Evolutionary conservation across 805 yeast species (phyloP).

Genomic region (Wickerhamomyces subpelliculosus): DNA sequence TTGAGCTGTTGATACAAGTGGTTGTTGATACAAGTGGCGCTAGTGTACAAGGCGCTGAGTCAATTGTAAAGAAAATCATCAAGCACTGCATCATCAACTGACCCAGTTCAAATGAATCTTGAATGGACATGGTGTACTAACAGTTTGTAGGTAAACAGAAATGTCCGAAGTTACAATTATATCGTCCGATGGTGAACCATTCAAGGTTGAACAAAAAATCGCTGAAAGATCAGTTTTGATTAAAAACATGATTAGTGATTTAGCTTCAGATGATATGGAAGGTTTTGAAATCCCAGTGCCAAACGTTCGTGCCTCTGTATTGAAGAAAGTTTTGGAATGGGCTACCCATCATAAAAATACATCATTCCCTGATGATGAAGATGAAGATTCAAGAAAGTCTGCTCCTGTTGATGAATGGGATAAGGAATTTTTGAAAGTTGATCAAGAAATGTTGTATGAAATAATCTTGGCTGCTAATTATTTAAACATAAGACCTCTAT

Average conservation of each 20-base stretch:
- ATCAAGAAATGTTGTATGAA: slow-evolving; percentile 83
- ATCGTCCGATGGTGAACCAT: slow-evolving; percentile 76
- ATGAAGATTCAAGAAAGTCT: slow-evolving; percentile 78
- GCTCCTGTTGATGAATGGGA: slow-evolving; percentile 96
- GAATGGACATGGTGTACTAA: no score
- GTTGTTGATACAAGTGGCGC: no score
- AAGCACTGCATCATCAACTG: no score
- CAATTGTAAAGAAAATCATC: no score
- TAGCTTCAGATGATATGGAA: slow-evolving; percentile 56
- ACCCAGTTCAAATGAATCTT: no score
- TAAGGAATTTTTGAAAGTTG: slow-evolving; percentile 86
- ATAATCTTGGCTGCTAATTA: slow-evolving; percentile 78
- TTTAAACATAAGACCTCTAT: slow-evolving; percentile 64
- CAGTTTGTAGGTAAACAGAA: no score
- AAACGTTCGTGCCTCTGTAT: slow-evolving; percentile 79
- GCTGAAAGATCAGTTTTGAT: slow-evolving; percentile 83
- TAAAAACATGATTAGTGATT: slow-evolving; percentile 81
- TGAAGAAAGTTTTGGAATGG: slow-evolving; percentile 92
- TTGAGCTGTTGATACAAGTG: no score
- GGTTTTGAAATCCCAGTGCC: slow-evolving; percentile 84
- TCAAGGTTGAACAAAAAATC: slow-evolving; percentile 70
- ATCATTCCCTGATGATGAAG: slow-evolving; percentile 70
- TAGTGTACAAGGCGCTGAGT: no score
- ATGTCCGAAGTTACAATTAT: slow-evolving; percentile 42
- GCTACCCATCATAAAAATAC: slow-evolving; percentile 90